A percentile compares a stretch with the other conserved stretches of the same genome.
Conservation (phyloP, 768 basidiomycete species). For the Serendipita sp. region DNA sequence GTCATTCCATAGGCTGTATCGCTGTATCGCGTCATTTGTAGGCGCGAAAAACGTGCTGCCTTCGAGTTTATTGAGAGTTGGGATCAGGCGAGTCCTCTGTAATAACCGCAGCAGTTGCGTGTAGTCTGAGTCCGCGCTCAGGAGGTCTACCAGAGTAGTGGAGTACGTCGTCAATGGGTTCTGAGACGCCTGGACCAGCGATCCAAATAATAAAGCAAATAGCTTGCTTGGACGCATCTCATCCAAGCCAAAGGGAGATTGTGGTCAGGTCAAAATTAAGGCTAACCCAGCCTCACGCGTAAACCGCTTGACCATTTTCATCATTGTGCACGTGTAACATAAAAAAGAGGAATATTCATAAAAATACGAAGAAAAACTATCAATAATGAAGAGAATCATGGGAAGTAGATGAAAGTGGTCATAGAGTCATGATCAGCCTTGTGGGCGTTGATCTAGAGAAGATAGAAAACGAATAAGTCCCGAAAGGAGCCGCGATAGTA, state of each 20-base stretch:
- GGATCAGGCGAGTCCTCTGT: constrained; percentile 74
- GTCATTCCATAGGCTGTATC: constrained; percentile 20
- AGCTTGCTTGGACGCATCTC: not conserved
- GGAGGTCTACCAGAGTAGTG: constrained; percentile 59
- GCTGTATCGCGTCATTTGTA: constrained; percentile 75
- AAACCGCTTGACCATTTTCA: too few species aligned
- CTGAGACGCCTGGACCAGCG: not conserved
- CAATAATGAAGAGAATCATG: too few species aligned
- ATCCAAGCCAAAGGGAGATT: not conserved
- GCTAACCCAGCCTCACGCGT: too few species aligned
- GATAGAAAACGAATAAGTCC: not conserved
- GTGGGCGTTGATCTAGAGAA: not conserved
- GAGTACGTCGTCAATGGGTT: constrained; percentile 15
- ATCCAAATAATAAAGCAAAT: constrained; percentile 2
- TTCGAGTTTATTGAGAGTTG: constrained; percentile 76
- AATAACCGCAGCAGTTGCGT: constrained; percentile 56
- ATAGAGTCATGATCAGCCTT: too few species aligned
- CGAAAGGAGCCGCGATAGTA: too few species aligned
- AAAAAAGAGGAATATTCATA: too few species aligned
- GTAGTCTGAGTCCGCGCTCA: constrained; percentile 62
- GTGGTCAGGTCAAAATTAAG: not conserved
- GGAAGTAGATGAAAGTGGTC: too few species aligned
- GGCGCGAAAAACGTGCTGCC: constrained; percentile 84
- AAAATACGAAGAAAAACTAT: too few species aligned
- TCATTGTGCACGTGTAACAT: too few species aligned